phyloP scores from a whole-genome alignment of 2,329 filamentous ascomycete genomes.

The Alternaria viburni region DNA sequence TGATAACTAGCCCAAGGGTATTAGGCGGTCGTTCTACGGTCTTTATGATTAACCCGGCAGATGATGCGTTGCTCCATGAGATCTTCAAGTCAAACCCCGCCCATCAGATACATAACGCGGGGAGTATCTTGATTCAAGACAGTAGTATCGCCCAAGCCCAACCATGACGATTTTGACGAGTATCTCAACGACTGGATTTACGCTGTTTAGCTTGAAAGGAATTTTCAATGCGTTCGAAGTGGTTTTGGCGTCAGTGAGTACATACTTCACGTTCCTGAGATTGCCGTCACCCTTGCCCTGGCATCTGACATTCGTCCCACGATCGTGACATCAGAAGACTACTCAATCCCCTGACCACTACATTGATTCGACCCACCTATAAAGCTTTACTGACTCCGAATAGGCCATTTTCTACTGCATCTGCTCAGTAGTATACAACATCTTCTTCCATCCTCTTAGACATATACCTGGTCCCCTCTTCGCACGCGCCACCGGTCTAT shows the following conservation, averaged over 20 bases:
- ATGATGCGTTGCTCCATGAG: not conserved
- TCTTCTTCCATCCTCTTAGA: conserved; percentile 53
- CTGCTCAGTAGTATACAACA: conserved; percentile 41
- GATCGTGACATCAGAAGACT: not conserved
- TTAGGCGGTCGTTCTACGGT: not conserved
- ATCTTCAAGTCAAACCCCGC: not conserved
- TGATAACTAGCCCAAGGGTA: not conserved
- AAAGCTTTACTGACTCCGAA: not conserved
- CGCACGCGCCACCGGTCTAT: conserved; percentile 39
- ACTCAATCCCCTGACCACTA: not conserved
- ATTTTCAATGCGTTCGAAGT: not conserved
- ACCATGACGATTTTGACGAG: not conserved
- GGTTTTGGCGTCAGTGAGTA: not conserved
- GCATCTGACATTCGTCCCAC: not conserved
- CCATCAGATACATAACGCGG: not conserved
- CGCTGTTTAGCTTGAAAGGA: not conserved
- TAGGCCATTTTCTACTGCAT: conserved; percentile 24
- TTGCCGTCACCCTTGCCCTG: not conserved
- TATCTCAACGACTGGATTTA: not conserved
- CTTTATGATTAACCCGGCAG: not conserved
- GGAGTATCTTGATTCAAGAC: not conserved
- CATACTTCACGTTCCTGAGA: not conserved
- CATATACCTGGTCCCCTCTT: conserved; percentile 53
- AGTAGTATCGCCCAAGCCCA: not conserved
- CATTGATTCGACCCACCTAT: not conserved